Evolutionary conservation across 192 early-diverging fungal species (phyloP), one percentile per base, ranked within the genome.

Genomic region (Diversispora eburnea): DNA sequence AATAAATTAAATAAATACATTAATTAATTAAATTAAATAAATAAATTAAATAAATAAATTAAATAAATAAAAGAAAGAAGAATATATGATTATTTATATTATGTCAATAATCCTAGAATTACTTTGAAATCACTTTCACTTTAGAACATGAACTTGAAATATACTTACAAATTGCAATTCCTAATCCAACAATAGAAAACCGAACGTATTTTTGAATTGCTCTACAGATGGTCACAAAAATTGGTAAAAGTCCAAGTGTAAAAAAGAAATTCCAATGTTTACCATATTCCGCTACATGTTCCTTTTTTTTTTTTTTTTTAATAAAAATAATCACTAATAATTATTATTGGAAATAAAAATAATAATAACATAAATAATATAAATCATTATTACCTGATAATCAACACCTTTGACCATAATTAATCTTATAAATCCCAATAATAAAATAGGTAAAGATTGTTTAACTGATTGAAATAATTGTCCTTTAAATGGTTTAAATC

Each of bases 251-350:
- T 8, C 92, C 93, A 15, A 99, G 85, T 3, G 97, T 99, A 65
- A 96, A 85, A 78, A 97, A 99, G 81, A 99, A 99, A 84, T 99
- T 99, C 97, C 97, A 99, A 72, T 99, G 97, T 55, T 93, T 85
- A 25, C 97, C 97, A 76, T 99, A 99, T 77, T 99, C 97, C 0
- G 92, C 86, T 8, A 91, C 91, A 75, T 99, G 95, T 56, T 95
- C 92, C 86, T 90, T 51, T 39, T 7, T 20, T 8, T 39, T 7
- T 20, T 8, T 8, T 0, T 17, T 20, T 46, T 42, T n/a, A 43
- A 3, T 59, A 76, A 19, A n/a, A 51, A 67, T 65, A 65, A 42
- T 48, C 17, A 22, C 33, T 33, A 4, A 33, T 33, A 3, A n/a
- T n/a, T n/a, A n/a, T n/a, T n/a, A n/a, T n/a, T n/a, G 0, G 45